phyloP scores from a whole-genome alignment of 2,329 filamentous ascomycete species.

The Graphilbum fragrans region DNA sequence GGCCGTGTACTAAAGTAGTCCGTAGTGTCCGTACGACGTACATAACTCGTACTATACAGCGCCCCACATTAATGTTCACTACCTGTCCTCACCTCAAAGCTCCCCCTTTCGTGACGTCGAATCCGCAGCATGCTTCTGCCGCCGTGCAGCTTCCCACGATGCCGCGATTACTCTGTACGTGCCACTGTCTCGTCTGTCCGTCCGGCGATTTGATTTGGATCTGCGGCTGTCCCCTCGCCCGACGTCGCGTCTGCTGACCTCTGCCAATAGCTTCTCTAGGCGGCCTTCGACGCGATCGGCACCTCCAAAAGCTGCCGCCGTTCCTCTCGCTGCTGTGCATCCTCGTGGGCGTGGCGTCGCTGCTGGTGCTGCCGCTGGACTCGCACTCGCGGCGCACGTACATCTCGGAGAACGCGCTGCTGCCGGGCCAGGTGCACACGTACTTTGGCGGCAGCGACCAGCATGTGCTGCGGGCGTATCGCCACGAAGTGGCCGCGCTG shows the following conservation, averaged over 20 bases:
- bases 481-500: slow-evolving; percentile 60
- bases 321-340: slow-evolving; percentile 81
- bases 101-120: no score
- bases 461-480: slow-evolving; percentile 83
- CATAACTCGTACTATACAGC: no score
- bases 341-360: slow-evolving; percentile 75
- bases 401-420: slow-evolving; percentile 91
- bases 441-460: slow-evolving; percentile 97
- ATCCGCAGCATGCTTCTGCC: background rate
- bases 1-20: no score
- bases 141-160: slow-evolving; percentile 19
- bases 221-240: background rate
- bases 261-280: slow-evolving; percentile 54
- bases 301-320: slow-evolving; percentile 71
- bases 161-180: slow-evolving; percentile 43
- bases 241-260: no score
- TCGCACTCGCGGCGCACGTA: slow-evolving; percentile 88
- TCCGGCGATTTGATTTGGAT: background rate
- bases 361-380: slow-evolving; percentile 79
- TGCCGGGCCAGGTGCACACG: slow-evolving; percentile 93
- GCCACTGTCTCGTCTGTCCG: no score
- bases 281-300: slow-evolving; percentile 66
- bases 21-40: no score
- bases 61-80: no score
- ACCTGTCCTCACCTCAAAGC: no score